Base-by-base conservation (phyloP, 768 basidiomycete genomes). In the Termitomyces sp. region DNA sequence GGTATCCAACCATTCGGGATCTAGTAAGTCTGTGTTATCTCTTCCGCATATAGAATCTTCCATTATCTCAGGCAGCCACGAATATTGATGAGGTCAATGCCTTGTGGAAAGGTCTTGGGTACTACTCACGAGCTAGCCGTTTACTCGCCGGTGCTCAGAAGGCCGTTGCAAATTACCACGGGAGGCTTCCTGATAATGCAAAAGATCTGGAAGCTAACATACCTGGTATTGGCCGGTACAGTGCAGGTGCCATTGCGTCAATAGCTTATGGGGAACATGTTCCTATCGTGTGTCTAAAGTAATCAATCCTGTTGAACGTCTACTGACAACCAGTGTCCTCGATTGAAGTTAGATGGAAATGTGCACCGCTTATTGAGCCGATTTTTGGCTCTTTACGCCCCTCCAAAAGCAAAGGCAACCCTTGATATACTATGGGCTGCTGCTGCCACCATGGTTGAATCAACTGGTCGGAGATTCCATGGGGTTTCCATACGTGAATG, bases 21-120 rank as follows among this genome's bases (percentile, higher is more conserved):
- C 81, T 95, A 37, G 89, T 91, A 66, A 59, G 84, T 72, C 22
- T 44, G 55, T 60, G 20, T 45, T 22, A 30, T 34, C 8, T 47
- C 32, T 30, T 61, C 58, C 50, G 4, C 62, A 44, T 50, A 24
- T 51, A 48, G 56, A 37, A 56, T 56, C 27, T 55, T 63, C 57
- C 45, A 61, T 61, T 56, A 44, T 26, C 16, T 57, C 60, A 87
- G 85, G 89, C 92, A 10, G 70, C 71, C 42, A 83, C 90, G 18
- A 82, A 85, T 60, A 82, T 92, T 59, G 93, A 98, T 65, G 83
- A 88, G 22, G 93, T 97, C 57, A 95, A 98, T 69, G 74, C 83
- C 1, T 74, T 92, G 9, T 98, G 95, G 95, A 93, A 93, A 69
- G 94, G 93, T 18, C 77, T 95, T 2, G 93, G 94, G 7, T 95